Base-by-base conservation (phyloP, 2,329 filamentous ascomycete genomes). In the Aspergillus arachidicola region DNA sequence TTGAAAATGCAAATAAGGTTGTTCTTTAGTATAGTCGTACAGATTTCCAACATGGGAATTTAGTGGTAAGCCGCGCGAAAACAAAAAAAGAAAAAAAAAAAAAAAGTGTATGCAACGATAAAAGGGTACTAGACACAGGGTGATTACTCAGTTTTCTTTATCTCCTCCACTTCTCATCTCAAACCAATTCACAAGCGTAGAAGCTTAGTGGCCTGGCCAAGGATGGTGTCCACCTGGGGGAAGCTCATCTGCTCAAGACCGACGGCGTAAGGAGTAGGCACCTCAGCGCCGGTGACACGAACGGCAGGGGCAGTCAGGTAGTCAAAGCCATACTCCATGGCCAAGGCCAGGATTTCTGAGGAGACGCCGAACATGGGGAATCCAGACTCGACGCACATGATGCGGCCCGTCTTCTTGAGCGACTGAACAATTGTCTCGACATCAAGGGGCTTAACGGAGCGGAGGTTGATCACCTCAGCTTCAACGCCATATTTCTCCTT, bases 251-350 rank as follows among this genome's bases (percentile, higher is more conserved):
- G 89, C 86, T 99, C 95, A 63, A 99, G 87, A 78, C 92, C 92
- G 81, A 90, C 85, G 63, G 95, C 94, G 78, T 99, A 98, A 43
- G 95, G 95, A 9, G 95, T 99, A 57, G 95, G 95, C 14, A 99
- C 95, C 80, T 99, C 95, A 69, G 95, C 94, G 79, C 95, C 95
- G 64, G 95, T 98, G 75, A 99, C 89, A 80, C 95, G 90, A 80
- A 94, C 91, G 66, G 93, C 95, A 55, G 95, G 95, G 61, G 93
- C 93, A 75, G 97, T 90, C 69, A 99, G 90, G 84, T 96, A 98
- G 84, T 99, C 95, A 77, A 98, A 99, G 68, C 88, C 94, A 81
- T 98, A 99, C 83, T 99, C 95, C 91, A 96, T 96, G 67, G 93
- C 90, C 65, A 97, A 85, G 64, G 95, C 95, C 68, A 99, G 87